Evolutionary conservation across 2,329 filamentous ascomycete species (phyloP).

Genomic region (Ceratocystis huliohia): DNA sequence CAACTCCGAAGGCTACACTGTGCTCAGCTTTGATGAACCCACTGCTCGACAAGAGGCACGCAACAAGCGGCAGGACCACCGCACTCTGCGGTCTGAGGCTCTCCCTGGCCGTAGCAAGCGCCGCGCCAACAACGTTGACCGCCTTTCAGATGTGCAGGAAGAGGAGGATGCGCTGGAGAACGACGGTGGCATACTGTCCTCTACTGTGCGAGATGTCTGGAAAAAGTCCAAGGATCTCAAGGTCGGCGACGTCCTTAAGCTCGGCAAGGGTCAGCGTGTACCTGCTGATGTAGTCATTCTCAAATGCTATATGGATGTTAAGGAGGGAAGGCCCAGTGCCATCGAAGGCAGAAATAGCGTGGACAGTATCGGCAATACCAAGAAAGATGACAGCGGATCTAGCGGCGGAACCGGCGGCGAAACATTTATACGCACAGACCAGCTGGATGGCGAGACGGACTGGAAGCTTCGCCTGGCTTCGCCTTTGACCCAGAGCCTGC

Average conservation of each 20-base stretch:
- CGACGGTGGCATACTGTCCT: constrained; percentile 35
- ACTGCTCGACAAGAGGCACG: constrained; percentile 28
- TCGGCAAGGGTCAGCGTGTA: constrained; percentile 82
- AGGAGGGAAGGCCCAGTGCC: constrained; percentile 17
- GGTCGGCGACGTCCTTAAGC: constrained; percentile 89
- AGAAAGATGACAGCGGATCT: constrained; percentile 24
- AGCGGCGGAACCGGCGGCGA: constrained; percentile 52
- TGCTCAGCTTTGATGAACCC: constrained; percentile 57
- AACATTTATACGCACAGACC: constrained; percentile 93
- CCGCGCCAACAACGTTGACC: constrained; percentile 24
- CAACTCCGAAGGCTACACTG: constrained; percentile 78
- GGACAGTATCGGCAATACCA: constrained; percentile 25
- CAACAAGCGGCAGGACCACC: constrained; percentile 20
- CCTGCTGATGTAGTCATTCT: constrained; percentile 90
- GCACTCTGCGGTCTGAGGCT: constrained; percentile 35
- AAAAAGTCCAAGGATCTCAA: constrained; percentile 80
- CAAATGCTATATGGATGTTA: constrained; percentile 52
- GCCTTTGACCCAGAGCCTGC: constrained; percentile 67
- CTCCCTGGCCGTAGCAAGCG: constrained; percentile 21
- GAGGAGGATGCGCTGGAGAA: constrained; percentile 47
- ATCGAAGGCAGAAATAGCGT: constrained; percentile 26
- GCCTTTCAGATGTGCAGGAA: constrained; percentile 53
- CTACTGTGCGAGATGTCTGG: constrained; percentile 49
- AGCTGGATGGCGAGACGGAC: constrained; percentile 93
- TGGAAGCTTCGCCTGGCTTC: constrained; percentile 93